These are phyloP conservation scores for Solanum habrochaites DNA, from an alignment of 257 asterid genomes.

Conservation along the genomic window DNA sequence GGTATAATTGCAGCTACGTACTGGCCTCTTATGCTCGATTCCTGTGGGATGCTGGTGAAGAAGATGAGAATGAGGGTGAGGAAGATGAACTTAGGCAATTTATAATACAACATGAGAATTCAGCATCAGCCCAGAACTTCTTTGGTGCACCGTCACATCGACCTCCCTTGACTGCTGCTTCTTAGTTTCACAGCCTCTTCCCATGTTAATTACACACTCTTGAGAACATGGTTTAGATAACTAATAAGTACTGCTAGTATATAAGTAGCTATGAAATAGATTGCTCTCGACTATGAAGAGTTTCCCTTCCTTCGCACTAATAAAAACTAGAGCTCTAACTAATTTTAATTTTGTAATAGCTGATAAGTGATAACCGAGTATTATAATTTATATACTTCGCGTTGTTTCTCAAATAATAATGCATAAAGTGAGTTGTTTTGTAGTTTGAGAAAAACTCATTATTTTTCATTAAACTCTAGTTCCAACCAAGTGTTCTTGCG, in stretches of 20 bases:
- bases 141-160: conserved; percentile 9
- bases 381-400: not conserved
- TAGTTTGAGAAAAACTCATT: not conserved
- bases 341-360: not conserved
- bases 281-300: not conserved
- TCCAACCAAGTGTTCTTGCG: not conserved
- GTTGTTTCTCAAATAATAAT: not conserved
- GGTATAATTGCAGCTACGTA: conserved; percentile 35
- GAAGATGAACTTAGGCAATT: conserved; percentile 15
- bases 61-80: conserved; percentile 11
- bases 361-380: not conserved
- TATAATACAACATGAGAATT: conserved; percentile 5
- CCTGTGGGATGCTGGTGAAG: conserved; percentile 76
- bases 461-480: not conserved
- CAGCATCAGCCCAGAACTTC: conserved; percentile 8
- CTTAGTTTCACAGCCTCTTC: not conserved
- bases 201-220: not conserved
- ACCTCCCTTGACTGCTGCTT: conserved; percentile 51
- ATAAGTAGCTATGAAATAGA: not conserved
- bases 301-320: not conserved
- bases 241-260: not conserved
- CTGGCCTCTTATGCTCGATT: conserved; percentile 85
- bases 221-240: not conserved
- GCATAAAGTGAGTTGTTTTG: not conserved
- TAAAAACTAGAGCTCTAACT: not conserved